Evolutionary conservation across 176 grass and related monocot genomes (phyloP), one percentile per base, ranked within the genome.

Genomic region (Secale cereale): DNA sequence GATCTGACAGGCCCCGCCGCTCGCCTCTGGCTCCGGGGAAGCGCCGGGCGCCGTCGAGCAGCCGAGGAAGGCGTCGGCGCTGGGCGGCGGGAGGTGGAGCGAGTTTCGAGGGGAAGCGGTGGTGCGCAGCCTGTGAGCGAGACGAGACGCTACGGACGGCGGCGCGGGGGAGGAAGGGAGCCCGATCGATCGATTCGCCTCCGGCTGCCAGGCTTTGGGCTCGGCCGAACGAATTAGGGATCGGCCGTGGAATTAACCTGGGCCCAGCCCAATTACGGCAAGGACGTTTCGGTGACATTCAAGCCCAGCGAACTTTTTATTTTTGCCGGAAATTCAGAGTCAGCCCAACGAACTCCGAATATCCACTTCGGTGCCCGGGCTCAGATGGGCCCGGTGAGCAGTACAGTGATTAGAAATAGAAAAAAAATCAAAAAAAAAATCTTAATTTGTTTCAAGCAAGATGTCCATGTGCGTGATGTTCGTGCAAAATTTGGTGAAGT

Each of bases 1-100:
- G 69, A 81, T 87, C 85, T 81, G 85, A 54, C 59, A 12, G 11
- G 33, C 30, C 41, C 37, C 29, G 19, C 30, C 29, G 8, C 59
- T 23, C 52, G 37, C 57, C 75, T 12, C 62, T n/a, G 48, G 48
- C 6, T 19, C 48, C 64, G 23, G 16, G 2, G 50, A 70, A 79
- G 20, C 14, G 16, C 26, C 54, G 22, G 39, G 39, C 20, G 61
- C 68, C 8, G 28, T 20, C 17, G 10, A 30, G 29, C 54, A 0
- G 39, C 40, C 29, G 61, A 70, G 22, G 12, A 70, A 41, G 10
- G 2, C 16, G 52, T 10, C 27, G 59, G 69, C 19, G 26, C 56
- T 39, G 67, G 67, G 67, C 9, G 67, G 19, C 19, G 20, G 23
- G 31, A 32, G 65, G 65, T 35, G 65, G 65, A 3, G 30, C 30